phyloP scores from a whole-genome alignment of 1,284 basidiomycete genomes.

The Heterobasidion occidentale region DNA sequence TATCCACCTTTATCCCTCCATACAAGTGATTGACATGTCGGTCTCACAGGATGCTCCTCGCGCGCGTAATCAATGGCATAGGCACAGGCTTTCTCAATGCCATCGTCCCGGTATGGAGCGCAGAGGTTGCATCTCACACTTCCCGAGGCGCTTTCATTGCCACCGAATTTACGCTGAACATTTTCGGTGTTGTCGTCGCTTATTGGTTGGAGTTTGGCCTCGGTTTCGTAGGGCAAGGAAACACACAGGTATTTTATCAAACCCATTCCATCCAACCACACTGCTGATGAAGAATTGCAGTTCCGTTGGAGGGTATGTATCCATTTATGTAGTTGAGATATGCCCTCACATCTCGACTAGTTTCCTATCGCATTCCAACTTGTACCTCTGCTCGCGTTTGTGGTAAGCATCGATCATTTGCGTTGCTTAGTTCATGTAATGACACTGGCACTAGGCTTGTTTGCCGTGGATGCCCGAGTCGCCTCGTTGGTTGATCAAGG shows the following conservation, averaged over 20 bases:
- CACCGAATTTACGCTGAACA: conserved; percentile 33
- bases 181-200: conserved; percentile 45
- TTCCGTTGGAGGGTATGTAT: conserved; percentile 30
- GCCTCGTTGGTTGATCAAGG: conserved; percentile 49
- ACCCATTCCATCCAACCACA: too few species aligned
- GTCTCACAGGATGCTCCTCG: conserved; percentile 37
- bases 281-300: background rate
- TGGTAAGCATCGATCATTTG: conserved; percentile 18
- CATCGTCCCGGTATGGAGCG: conserved; percentile 46
- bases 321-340: background rate
- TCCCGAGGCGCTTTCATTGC: conserved; percentile 30
- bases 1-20: background rate
- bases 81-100: conserved; percentile 45
- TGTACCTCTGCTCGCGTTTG: conserved; percentile 34
- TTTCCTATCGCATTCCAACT: conserved; percentile 44
- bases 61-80: conserved; percentile 43
- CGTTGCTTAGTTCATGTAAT: background rate
- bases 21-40: background rate
- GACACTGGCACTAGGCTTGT: background rate
- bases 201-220: conserved; percentile 50
- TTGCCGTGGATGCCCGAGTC: conserved; percentile 31
- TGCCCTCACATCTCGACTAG: conserved; percentile 13
- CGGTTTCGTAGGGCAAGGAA: conserved; percentile 38
- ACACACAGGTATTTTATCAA: conserved; percentile 19
- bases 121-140: conserved; percentile 38